Percentiles rank a stretch among this genome's conserved stretches.
phyloP scores from a whole-genome alignment of 805 yeast species.

The Kodamaea kakaduensis region DNA sequence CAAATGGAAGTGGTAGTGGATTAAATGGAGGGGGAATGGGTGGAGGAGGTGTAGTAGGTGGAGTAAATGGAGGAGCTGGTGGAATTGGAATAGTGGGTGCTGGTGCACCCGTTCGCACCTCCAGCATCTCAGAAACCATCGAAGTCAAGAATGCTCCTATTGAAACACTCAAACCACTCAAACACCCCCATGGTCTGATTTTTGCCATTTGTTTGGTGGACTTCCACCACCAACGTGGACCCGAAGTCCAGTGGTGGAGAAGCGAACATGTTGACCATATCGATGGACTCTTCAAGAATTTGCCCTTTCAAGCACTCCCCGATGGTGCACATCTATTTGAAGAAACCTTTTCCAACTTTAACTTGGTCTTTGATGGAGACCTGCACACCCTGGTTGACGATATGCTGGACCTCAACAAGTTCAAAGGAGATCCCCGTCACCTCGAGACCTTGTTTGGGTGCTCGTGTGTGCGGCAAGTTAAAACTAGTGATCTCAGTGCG shows the following conservation, averaged over 20 bases:
- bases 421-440: slow-evolving; percentile 37
- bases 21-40: not conserved
- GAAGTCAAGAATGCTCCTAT: not conserved
- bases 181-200: slow-evolving; percentile 30
- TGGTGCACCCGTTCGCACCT: too few relatives aligned
- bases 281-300: slow-evolving; percentile 65
- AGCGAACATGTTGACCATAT: slow-evolving; percentile 37
- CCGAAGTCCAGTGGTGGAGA: slow-evolving; percentile 88
- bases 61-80: slow-evolving; percentile 17
- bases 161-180: not conserved
- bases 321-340: slow-evolving; percentile 94
- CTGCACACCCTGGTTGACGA: slow-evolving; percentile 44
- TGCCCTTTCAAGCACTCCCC: slow-evolving; percentile 93
- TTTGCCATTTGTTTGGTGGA: slow-evolving; percentile 88
- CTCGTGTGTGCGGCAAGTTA: slow-evolving; percentile 84
- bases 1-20: slow-evolving; percentile 19
- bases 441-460: slow-evolving; percentile 84
- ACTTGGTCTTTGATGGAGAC: slow-evolving; percentile 65
- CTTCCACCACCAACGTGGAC: slow-evolving; percentile 89
- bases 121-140: not conserved
- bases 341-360: slow-evolving; percentile 90
- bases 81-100: not conserved
- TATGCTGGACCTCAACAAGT: slow-evolving; percentile 30
- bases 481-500: slow-evolving; percentile 51
- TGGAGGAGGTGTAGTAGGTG: slow-evolving; percentile 20